Evolutionary conservation across 2,329 filamentous ascomycete species (phyloP).

Genomic region (Microsporum audouinii): DNA sequence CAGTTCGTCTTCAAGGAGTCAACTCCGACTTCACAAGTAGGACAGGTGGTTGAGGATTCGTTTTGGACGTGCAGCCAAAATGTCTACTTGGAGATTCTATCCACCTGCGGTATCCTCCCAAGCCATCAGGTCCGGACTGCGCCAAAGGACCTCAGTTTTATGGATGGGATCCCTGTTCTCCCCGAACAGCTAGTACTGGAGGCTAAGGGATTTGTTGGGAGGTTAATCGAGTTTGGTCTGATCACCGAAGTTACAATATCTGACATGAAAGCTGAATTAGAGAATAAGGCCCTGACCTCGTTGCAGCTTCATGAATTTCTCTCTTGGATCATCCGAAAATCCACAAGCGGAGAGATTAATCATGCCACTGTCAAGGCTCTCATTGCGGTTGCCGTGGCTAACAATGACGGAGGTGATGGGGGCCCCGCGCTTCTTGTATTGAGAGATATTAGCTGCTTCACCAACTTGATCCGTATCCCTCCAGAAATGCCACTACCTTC

Average conservation of each 20-base stretch:
- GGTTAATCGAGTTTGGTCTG: constrained; percentile 71
- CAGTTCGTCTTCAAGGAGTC: constrained; percentile 85
- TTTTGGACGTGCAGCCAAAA: constrained; percentile 89
- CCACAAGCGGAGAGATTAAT: constrained; percentile 62
- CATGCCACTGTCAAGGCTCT: constrained; percentile 54
- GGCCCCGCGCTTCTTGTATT: constrained; percentile 63
- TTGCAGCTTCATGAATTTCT: constrained; percentile 73
- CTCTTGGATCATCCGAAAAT: constrained; percentile 67
- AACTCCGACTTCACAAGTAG: constrained; percentile 73
- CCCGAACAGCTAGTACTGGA: constrained; percentile 61
- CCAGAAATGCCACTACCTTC: constrained; percentile 69
- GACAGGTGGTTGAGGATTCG: constrained; percentile 79
- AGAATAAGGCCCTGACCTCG: constrained; percentile 66
- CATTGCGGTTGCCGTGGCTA: constrained; percentile 56
- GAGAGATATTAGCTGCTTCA: constrained; percentile 60
- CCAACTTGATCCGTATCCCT: constrained; percentile 68
- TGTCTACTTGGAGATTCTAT: constrained; percentile 75
- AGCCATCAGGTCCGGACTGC: constrained; percentile 70
- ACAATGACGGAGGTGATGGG: constrained; percentile 46
- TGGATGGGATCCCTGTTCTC: constrained; percentile 78
- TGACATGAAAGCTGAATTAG: constrained; percentile 75
- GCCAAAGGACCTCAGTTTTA: constrained; percentile 61
- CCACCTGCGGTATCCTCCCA: constrained; percentile 74
- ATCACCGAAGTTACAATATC: constrained; percentile 77
- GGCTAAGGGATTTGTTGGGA: constrained; percentile 61